Evolutionary conservation across 371 early-diverging fungal genomes (phyloP).

Genomic region (Mycotypha africana): DNA sequence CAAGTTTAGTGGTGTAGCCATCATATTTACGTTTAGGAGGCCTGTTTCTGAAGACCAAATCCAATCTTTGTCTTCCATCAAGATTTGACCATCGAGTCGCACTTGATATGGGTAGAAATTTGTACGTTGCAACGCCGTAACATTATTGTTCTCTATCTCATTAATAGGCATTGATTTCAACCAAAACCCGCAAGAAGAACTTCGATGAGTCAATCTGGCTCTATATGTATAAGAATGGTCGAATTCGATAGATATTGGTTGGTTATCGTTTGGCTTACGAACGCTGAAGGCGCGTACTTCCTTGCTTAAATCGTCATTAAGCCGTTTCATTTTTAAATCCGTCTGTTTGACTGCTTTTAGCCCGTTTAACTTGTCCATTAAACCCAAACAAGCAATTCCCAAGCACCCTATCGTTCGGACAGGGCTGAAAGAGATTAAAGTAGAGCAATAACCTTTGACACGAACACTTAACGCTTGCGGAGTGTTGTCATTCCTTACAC

Average conservation of each 20-base stretch:
- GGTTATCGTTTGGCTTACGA: too few species aligned
- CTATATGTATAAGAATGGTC: too few species aligned
- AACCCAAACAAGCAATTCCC: slow-evolving; percentile 17
- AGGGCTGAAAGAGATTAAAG: slow-evolving; percentile 5
- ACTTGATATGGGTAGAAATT: too few species aligned
- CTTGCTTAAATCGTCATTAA: too few species aligned
- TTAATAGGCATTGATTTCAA: background rate
- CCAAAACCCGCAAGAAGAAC: slow-evolving; percentile 13
- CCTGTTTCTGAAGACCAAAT: background rate
- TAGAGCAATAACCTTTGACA: slow-evolving; percentile 1
- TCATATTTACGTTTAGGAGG: slow-evolving; percentile 9
- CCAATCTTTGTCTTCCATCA: background rate
- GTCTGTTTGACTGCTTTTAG: slow-evolving; percentile 3
- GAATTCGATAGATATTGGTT: too few species aligned
- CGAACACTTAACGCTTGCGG: background rate
- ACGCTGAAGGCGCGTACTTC: too few species aligned
- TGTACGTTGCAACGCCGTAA: too few species aligned
- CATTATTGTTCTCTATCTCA: too few species aligned
- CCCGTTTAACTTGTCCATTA: slow-evolving; percentile 20
- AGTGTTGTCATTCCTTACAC: too few species aligned
- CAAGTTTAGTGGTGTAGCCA: background rate
- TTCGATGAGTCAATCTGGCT: slow-evolving; percentile 5
- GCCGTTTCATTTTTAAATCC: too few species aligned
- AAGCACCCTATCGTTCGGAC: background rate
- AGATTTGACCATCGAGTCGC: background rate